These are phyloP conservation scores for Cantharellus anzutake DNA, from an alignment of 768 basidiomycete genomes.

Conservation along the genomic window DNA sequence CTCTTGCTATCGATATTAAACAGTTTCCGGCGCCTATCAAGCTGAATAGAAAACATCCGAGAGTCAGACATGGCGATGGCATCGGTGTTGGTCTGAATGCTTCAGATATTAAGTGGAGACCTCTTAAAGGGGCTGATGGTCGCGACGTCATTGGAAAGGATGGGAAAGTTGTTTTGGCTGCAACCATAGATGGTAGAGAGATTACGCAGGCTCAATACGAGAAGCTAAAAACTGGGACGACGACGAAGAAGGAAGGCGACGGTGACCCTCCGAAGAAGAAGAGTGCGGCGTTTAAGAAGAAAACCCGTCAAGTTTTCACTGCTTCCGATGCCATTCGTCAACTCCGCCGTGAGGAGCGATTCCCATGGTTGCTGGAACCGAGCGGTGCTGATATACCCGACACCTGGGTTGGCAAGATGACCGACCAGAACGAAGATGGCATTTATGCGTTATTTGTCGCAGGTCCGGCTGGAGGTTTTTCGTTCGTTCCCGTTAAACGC, in stretches of 20 bases:
- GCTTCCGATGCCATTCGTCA: conserved; percentile 62
- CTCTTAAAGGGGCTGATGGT: conserved; percentile 43
- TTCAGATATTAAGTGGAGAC: not conserved
- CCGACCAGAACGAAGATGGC: conserved; percentile 45
- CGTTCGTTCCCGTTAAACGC: conserved; percentile 70
- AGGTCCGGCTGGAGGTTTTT: conserved; percentile 55
- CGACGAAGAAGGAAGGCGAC: conserved; percentile 6
- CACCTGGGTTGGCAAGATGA: conserved; percentile 66
- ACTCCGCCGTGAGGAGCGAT: conserved; percentile 67
- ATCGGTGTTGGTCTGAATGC: not conserved
- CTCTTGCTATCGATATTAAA: conserved; percentile 32
- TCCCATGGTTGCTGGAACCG: conserved; percentile 77
- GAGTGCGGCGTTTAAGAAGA: conserved; percentile 57
- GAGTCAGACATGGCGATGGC: conserved; percentile 12
- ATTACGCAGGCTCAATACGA: conserved; percentile 20
- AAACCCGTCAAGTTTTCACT: conserved; percentile 63
- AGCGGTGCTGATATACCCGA: conserved; percentile 43
- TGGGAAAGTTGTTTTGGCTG: conserved; percentile 65
- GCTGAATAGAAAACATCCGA: conserved; percentile 70
- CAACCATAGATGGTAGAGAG: conserved; percentile 41
- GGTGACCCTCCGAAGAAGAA: conserved; percentile 24
- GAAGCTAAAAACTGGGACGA: conserved; percentile 23
- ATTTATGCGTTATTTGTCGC: conserved; percentile 66
- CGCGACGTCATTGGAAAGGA: conserved; percentile 66
- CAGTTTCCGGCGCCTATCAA: conserved; percentile 60